Percentiles rank a stretch among this genome's conserved stretches.
Evolutionary conservation across 1,139 yeast genomes (phyloP).

Genomic region (Yamadazyma mexicana): DNA sequence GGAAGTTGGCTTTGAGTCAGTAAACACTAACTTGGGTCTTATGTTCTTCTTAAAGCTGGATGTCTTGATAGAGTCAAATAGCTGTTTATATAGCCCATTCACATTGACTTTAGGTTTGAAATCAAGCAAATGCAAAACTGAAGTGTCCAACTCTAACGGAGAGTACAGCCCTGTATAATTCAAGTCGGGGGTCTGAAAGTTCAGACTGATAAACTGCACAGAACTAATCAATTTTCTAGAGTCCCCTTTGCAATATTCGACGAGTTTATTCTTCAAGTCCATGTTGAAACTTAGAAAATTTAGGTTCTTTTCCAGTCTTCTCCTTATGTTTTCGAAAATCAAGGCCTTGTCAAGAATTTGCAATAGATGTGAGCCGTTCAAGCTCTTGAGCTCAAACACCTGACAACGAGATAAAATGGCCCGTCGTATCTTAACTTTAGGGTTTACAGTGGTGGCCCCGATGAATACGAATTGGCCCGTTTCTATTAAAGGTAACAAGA

Average conservation of each 20-base stretch:
- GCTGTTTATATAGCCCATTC: conserved; percentile 6
- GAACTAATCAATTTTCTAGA: conserved; percentile 26
- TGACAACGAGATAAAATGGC: conserved; percentile 47
- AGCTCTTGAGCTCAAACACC: conserved; percentile 26
- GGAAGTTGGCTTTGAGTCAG: background rate
- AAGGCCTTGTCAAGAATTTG: conserved; percentile 28
- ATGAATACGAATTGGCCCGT: conserved; percentile 41
- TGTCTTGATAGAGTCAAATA: conserved; percentile 3
- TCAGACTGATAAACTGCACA: conserved; percentile 17
- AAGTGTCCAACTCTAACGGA: conserved; percentile 1
- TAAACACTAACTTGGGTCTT: background rate
- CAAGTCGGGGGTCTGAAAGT: conserved; percentile 1
- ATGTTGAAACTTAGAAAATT: conserved; percentile 6
- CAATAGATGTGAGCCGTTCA: conserved; percentile 20
- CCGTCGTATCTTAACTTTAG: conserved; percentile 30
- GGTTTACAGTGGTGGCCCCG: conserved; percentile 46
- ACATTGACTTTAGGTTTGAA: background rate
- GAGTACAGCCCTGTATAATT: conserved; percentile 3
- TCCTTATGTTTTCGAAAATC: conserved; percentile 27
- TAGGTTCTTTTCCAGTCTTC: conserved; percentile 15
- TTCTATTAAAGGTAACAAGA: conserved; percentile 40
- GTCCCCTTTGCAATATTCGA: conserved; percentile 24
- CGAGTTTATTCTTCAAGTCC: conserved; percentile 2
- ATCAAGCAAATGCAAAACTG: background rate
- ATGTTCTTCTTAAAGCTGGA: background rate